These are phyloP conservation scores for Ampelomyces quisqualis DNA, from an alignment of 2,329 filamentous ascomycete species.

Conservation along the genomic window DNA sequence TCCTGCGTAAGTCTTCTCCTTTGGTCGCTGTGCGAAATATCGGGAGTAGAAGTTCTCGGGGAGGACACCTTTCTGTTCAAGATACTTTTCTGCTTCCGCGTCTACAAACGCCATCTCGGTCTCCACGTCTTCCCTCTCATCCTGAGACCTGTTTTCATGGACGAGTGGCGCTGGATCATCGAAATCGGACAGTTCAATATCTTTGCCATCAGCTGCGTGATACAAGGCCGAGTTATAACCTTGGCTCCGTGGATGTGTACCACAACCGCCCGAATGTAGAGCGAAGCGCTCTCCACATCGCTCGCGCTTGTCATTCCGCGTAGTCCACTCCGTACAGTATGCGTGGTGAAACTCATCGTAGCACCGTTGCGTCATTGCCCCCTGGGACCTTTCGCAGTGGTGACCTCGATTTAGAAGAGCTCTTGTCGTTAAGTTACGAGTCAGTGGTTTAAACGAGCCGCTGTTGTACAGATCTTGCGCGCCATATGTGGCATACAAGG, in stretches of 20 bases:
- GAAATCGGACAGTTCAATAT: too few relatives aligned
- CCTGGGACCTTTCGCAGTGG: background rate
- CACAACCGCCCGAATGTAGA: too few relatives aligned
- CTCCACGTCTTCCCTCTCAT: background rate
- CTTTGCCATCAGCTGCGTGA: too few relatives aligned
- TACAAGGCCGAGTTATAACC: too few relatives aligned
- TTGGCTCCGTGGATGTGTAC: too few relatives aligned
- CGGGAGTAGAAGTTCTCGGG: background rate
- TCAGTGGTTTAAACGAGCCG: background rate
- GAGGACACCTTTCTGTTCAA: background rate
- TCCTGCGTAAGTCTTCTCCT: background rate
- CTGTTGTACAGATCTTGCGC: background rate
- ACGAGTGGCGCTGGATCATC: background rate
- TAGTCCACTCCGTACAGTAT: background rate
- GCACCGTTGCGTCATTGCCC: background rate
- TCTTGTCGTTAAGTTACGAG: conserved; percentile 1
- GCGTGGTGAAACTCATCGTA: background rate
- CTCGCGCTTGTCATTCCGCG: background rate
- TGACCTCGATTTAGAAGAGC: background rate
- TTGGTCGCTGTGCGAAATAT: background rate
- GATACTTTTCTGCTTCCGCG: background rate
- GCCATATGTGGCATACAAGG: conserved; percentile 1
- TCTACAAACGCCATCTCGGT: background rate
- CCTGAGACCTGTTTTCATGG: background rate
- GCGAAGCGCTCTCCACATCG: conserved; percentile 2